Conservation (phyloP, 768 basidiomycete genomes). For the Mycena venus region DNA sequence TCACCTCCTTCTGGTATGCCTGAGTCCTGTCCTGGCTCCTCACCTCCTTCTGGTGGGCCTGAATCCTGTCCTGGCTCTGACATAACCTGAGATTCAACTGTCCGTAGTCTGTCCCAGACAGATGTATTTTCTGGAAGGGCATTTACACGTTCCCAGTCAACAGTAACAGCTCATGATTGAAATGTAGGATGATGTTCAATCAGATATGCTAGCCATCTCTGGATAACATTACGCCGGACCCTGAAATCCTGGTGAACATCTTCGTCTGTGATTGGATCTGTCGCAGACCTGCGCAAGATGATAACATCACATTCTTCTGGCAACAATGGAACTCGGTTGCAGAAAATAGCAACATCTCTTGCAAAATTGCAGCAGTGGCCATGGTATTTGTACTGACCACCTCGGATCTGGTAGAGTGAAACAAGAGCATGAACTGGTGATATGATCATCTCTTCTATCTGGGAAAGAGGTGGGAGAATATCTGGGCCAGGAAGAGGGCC, state of each 20-base stretch:
- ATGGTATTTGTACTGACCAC: constrained; percentile 15
- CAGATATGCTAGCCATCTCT: constrained; percentile 12
- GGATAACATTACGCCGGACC: neutral
- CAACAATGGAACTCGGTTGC: neutral
- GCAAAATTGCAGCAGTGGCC: constrained; percentile 21
- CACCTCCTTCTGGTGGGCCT: too few species aligned
- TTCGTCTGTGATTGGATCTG: neutral
- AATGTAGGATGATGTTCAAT: constrained; percentile 7
- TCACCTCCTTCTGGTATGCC: constrained; percentile 9
- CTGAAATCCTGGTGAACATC: constrained; percentile 15
- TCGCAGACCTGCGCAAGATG: neutral
- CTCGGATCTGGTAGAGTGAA: constrained; percentile 7
- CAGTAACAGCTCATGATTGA: neutral
- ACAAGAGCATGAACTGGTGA: constrained; percentile 18
- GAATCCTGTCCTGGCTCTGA: neutral
- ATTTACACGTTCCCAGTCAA: neutral
- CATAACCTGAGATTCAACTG: constrained; percentile 9
- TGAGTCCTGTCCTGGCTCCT: too few species aligned
- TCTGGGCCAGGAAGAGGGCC: neutral
- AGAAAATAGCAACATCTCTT: neutral
- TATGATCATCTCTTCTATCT: constrained; percentile 10
- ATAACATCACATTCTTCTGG: constrained; percentile 26
- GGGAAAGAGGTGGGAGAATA: neutral
- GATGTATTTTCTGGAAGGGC: constrained; percentile 4
- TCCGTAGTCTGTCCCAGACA: neutral